phyloP scores from a whole-genome alignment of 2,329 filamentous ascomycete species.

The Phaeosphaeriaceae sp. region DNA sequence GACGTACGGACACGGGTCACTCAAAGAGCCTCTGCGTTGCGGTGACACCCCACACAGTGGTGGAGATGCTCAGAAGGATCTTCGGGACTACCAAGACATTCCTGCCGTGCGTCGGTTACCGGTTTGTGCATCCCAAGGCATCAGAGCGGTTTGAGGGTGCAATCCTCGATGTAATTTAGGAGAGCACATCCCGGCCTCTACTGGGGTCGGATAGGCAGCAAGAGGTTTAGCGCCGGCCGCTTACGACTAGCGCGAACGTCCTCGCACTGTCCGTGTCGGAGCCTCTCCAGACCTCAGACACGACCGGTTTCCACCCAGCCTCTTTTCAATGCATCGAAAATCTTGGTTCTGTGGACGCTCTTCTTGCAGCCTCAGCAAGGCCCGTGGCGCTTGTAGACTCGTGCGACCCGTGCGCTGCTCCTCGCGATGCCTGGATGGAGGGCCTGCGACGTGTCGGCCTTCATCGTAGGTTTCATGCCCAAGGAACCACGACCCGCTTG shows the following conservation, averaged over 20 bases:
- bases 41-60: slow-evolving; percentile 4
- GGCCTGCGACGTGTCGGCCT: slow-evolving; percentile 48
- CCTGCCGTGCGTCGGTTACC: slow-evolving; percentile 36
- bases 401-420: slow-evolving; percentile 35
- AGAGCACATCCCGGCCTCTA: slow-evolving; percentile 16
- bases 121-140: slow-evolving; percentile 37
- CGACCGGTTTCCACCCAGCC: slow-evolving; percentile 42
- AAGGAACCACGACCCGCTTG: slow-evolving; percentile 41
- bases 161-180: slow-evolving; percentile 33
- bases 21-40: slow-evolving; percentile 8
- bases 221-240: slow-evolving; percentile 17
- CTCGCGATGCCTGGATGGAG: slow-evolving; percentile 33
- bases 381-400: slow-evolving; percentile 32
- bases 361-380: slow-evolving; percentile 35
- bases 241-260: slow-evolving; percentile 27
- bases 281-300: slow-evolving; percentile 41
- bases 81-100: slow-evolving; percentile 26
- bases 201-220: slow-evolving; percentile 16
- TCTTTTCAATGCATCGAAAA: slow-evolving; percentile 42
- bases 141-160: slow-evolving; percentile 42
- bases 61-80: slow-evolving; percentile 13
- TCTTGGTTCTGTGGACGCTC: slow-evolving; percentile 27
- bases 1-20: slow-evolving; percentile 4
- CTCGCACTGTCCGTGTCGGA: slow-evolving; percentile 34
- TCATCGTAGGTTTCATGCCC: slow-evolving; percentile 51